Percentiles rank a stretch among this genome's conserved stretches.
Conservation (phyloP, 2,329 filamentous ascomycete species). For the Talaromyces amestolkiae region DNA sequence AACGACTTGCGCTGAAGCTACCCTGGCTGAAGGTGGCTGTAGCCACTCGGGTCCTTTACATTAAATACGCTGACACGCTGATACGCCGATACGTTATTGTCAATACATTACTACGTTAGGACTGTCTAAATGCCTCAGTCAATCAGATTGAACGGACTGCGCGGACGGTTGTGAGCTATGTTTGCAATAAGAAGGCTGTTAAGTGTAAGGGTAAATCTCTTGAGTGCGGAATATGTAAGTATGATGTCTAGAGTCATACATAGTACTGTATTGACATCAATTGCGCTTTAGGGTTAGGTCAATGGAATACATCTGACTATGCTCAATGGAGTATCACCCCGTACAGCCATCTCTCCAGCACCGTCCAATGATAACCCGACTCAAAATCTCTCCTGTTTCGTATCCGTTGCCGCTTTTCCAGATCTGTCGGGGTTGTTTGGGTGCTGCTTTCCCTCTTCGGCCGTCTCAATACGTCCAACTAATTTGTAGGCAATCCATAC, state of each 20-base stretch:
- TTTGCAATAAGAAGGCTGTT: neutral
- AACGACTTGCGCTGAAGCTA: constrained; percentile 4
- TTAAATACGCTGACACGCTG: neutral
- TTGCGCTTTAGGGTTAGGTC: neutral
- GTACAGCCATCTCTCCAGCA: neutral
- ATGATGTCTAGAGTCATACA: no score
- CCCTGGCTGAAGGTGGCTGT: constrained; percentile 8
- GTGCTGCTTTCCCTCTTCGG: neutral
- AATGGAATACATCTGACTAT: neutral
- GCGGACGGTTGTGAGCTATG: neutral
- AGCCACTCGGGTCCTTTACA: constrained; percentile 2
- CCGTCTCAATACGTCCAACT: neutral
- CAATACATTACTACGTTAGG: no score
- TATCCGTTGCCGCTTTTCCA: constrained; percentile 1
- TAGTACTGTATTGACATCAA: neutral
- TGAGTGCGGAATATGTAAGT: no score
- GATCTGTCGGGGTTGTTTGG: neutral
- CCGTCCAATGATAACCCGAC: neutral
- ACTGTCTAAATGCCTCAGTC: neutral
- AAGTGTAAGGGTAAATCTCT: neutral
- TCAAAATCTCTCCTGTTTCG: constrained; percentile 9
- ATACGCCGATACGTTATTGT: no score
- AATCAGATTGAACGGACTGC: neutral
- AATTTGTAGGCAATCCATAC: neutral
- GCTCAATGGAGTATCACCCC: neutral